Conservation (phyloP, 768 basidiomycete species). For the Ephemerocybe angulata region DNA sequence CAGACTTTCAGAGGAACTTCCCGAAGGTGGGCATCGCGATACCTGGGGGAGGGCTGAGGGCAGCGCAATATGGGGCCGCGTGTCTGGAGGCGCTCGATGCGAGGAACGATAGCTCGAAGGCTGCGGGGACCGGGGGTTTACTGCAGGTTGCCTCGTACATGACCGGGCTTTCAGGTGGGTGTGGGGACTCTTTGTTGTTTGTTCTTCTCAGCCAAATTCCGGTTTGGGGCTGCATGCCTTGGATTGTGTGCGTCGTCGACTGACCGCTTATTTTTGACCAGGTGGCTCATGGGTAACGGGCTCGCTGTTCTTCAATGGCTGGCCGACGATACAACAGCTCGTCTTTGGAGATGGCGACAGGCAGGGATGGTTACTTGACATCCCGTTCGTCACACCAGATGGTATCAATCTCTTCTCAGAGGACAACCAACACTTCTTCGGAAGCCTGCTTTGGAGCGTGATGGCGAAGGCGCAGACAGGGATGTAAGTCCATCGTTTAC, state of each 20-base stretch:
- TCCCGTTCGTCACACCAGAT: conserved; percentile 52
- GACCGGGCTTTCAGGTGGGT: conserved; percentile 60
- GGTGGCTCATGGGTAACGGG: conserved; percentile 68
- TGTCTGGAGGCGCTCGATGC: conserved; percentile 57
- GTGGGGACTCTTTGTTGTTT: too few relatives aligned
- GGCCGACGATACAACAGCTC: conserved; percentile 52
- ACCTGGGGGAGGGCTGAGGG: conserved; percentile 68
- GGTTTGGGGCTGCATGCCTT: too few relatives aligned
- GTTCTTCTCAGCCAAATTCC: too few relatives aligned
- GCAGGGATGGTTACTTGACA: conserved; percentile 54
- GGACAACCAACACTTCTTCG: conserved; percentile 50
- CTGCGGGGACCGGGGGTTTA: conserved; percentile 61
- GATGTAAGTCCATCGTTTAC: conserved; percentile 49
- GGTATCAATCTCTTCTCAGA: conserved; percentile 43
- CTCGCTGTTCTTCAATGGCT: conserved; percentile 62
- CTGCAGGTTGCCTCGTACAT: conserved; percentile 71
- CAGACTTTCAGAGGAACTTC: conserved; percentile 35
- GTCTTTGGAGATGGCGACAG: conserved; percentile 53
- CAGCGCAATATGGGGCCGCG: conserved; percentile 64
- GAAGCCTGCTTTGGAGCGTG: conserved; percentile 51
- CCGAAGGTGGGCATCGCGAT: conserved; percentile 62
- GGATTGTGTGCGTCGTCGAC: not conserved
- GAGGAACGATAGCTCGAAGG: conserved; percentile 54
- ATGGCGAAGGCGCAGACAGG: conserved; percentile 51
- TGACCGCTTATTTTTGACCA: conserved; percentile 17